Evolutionary conservation across 345 rosid genomes (phyloP).

Genomic region (Chamaenerion angustifolium): DNA sequence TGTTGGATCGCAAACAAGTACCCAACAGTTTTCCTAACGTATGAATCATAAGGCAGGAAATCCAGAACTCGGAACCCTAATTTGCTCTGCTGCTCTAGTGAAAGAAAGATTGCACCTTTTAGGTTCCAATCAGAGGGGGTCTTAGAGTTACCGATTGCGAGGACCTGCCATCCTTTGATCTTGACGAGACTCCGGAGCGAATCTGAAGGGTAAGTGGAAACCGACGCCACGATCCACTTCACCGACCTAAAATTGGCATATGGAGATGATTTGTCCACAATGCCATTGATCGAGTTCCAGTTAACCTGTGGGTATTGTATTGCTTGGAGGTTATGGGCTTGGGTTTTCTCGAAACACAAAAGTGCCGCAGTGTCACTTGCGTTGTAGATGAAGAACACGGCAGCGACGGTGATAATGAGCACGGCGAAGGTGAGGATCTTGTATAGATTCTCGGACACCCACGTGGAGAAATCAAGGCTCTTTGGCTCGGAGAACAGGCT

Average conservation of each 20-base stretch:
- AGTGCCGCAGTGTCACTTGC: conserved; percentile 53
- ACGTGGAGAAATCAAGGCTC: conserved; percentile 70
- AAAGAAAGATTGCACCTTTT: conserved; percentile 74
- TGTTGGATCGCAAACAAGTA: conserved; percentile 94
- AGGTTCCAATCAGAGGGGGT: conserved; percentile 82
- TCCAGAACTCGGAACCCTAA: conserved; percentile 66
- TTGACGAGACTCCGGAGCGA: conserved; percentile 43
- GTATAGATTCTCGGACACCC: conserved; percentile 52
- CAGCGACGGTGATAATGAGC: conserved; percentile 43
- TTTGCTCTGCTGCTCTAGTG: conserved; percentile 75
- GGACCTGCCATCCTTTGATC: conserved; percentile 89
- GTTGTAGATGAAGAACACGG: conserved; percentile 57
- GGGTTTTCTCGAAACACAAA: conserved; percentile 42
- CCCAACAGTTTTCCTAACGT: conserved; percentile 73
- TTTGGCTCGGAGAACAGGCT: conserved; percentile 48
- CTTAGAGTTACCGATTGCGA: conserved; percentile 73
- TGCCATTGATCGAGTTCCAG: conserved; percentile 49
- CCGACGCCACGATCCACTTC: conserved; percentile 83
- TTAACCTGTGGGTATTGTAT: conserved; percentile 49
- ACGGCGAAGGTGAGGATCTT: conserved; percentile 30
- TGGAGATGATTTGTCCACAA: conserved; percentile 48
- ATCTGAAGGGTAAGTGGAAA: conserved; percentile 59
- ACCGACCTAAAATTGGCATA: conserved; percentile 60
- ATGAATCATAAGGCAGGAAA: conserved; percentile 84
- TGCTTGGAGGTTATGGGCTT: conserved; percentile 34